phyloP scores from a whole-genome alignment of 1,139 yeast genomes.

The Debaryomyces psychrophilus region DNA sequence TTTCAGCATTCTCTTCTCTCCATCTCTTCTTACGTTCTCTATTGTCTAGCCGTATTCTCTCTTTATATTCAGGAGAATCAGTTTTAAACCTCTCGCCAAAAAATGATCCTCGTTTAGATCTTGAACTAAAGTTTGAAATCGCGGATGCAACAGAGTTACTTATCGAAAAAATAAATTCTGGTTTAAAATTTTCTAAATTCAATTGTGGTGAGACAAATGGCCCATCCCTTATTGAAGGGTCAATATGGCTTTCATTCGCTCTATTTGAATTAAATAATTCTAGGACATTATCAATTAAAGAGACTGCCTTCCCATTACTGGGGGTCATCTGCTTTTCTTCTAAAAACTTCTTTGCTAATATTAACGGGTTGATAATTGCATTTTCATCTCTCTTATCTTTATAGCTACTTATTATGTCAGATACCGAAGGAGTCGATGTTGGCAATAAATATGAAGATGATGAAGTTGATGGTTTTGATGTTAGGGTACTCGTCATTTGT shows the following conservation, averaged over 20 bases:
- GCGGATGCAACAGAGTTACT: constrained; percentile 36
- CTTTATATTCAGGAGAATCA: constrained; percentile 49
- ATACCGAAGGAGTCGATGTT: constrained; percentile 20
- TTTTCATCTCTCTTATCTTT: constrained; percentile 26
- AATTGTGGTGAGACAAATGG: background rate
- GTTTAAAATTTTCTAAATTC: constrained; percentile 9
- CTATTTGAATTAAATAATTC: constrained; percentile 21
- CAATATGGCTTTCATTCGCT: constrained; percentile 3
- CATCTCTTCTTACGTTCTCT: constrained; percentile 87
- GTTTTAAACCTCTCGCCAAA: constrained; percentile 30
- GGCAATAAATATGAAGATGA: constrained; percentile 20
- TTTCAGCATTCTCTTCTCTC: constrained; percentile 80
- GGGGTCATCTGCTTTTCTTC: constrained; percentile 17
- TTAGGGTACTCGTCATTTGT: constrained; percentile 46
- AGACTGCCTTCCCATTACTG: constrained; percentile 23
- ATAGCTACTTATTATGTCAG: constrained; percentile 31
- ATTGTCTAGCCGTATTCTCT: constrained; percentile 67
- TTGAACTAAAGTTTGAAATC: constrained; percentile 31
- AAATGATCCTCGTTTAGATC: constrained; percentile 19
- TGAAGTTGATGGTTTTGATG: constrained; percentile 20
- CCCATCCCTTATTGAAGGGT: constrained; percentile 2
- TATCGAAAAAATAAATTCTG: constrained; percentile 30
- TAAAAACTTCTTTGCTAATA: constrained; percentile 44
- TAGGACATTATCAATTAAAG: constrained; percentile 31
- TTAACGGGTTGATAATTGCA: constrained; percentile 37